These are phyloP conservation scores for Tricholoma saponaceum DNA, from an alignment of 768 basidiomycete genomes.

Conservation along the genomic window DNA sequence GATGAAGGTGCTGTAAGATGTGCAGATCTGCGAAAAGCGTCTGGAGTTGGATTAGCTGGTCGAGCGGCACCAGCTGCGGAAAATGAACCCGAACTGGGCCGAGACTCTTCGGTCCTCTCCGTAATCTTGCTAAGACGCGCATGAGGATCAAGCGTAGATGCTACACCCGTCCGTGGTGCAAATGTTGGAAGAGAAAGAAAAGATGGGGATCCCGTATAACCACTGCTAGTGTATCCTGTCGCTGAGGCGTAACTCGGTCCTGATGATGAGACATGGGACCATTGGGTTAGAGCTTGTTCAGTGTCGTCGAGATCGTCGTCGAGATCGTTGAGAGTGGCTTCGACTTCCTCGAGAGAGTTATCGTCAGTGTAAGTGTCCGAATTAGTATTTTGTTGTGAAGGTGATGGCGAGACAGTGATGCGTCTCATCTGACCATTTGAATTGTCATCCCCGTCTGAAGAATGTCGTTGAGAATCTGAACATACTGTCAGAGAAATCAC, in stretches of 20 bases:
- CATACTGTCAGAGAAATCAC: conserved; percentile 3
- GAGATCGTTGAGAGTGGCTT: conserved; percentile 59
- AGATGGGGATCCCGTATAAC: conserved; percentile 44
- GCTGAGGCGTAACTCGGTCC: conserved; percentile 36
- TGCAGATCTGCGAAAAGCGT: conserved; percentile 43
- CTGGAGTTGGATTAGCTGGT: conserved; percentile 38
- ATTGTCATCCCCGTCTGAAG: conserved; percentile 43
- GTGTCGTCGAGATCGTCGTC: conserved; percentile 66
- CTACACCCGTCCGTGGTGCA: conserved; percentile 30
- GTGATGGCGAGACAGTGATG: conserved; percentile 50
- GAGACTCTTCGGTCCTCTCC: conserved; percentile 72
- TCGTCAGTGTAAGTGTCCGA: conserved; percentile 43
- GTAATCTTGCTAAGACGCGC: conserved; percentile 70
- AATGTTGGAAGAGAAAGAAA: conserved; percentile 40
- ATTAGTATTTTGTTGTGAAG: conserved; percentile 30
- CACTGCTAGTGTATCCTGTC: conserved; percentile 31
- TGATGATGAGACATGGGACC: conserved; percentile 51
- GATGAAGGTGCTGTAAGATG: conserved; percentile 33
- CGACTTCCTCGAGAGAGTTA: conserved; percentile 69
- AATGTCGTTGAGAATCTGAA: conserved; percentile 42
- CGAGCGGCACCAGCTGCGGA: conserved; percentile 27
- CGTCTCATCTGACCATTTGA: conserved; percentile 48
- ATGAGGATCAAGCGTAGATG: conserved; percentile 31
- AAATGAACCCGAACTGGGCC: conserved; percentile 48
- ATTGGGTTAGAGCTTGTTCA: conserved; percentile 61